phyloP scores from a whole-genome alignment of 768 basidiomycete species.

The Tricholoma furcatifolium region DNA sequence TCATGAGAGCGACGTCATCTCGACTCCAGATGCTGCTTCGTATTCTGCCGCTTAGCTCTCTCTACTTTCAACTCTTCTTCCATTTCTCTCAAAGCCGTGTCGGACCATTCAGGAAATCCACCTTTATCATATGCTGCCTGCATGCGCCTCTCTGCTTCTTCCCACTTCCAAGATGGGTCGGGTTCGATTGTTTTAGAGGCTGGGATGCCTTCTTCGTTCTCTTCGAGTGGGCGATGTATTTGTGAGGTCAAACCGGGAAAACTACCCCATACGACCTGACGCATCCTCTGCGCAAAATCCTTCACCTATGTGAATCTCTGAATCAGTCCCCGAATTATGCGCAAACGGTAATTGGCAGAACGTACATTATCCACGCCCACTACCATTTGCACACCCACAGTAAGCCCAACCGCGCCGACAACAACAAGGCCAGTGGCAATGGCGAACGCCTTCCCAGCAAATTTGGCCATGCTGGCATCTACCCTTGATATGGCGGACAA shows the following conservation, averaged over 20 bases:
- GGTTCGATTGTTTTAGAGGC: slow-evolving; percentile 15
- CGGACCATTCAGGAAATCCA: slow-evolving; percentile 55
- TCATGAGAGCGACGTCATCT: slow-evolving; percentile 5
- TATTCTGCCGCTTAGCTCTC: slow-evolving; percentile 33
- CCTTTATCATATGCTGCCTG: slow-evolving; percentile 55
- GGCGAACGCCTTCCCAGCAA: slow-evolving; percentile 61
- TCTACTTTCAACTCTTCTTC: slow-evolving; percentile 58
- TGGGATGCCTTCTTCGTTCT: slow-evolving; percentile 25
- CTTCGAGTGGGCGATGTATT: slow-evolving; percentile 45
- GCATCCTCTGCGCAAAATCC: slow-evolving; percentile 62
- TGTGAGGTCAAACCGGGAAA: slow-evolving; percentile 50
- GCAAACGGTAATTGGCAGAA: slow-evolving; percentile 14
- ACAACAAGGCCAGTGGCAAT: slow-evolving; percentile 63
- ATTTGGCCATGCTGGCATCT: slow-evolving; percentile 48
- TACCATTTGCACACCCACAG: slow-evolving; percentile 48
- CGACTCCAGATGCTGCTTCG: slow-evolving; percentile 8
- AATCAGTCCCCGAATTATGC: not conserved
- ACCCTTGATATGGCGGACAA: slow-evolving; percentile 36
- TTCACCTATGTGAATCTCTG: slow-evolving; percentile 37
- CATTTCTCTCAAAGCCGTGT: slow-evolving; percentile 51
- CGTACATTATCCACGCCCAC: slow-evolving; percentile 59
- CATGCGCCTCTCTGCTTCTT: slow-evolving; percentile 53
- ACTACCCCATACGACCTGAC: slow-evolving; percentile 40
- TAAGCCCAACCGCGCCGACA: slow-evolving; percentile 40
- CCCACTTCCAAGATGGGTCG: slow-evolving; percentile 45